Evolutionary conservation across 768 basidiomycete genomes (phyloP).

Genomic region (Tephrocybe sp.): DNA sequence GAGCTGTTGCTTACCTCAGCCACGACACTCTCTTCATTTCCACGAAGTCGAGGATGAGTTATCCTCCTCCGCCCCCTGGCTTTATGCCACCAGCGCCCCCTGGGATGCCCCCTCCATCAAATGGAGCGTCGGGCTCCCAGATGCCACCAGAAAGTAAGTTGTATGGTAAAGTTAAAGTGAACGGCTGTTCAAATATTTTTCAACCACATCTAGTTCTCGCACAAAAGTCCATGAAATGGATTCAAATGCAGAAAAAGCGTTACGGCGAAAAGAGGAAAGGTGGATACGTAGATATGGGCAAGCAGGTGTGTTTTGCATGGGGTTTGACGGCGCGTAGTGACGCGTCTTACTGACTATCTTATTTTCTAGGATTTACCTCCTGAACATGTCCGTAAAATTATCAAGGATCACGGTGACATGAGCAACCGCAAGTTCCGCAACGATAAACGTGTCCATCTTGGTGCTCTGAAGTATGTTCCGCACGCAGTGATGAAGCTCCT

Average conservation of each 20-base stretch:
- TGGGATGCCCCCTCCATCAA: constrained; percentile 43
- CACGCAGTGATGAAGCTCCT: constrained; percentile 99
- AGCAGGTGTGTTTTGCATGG: constrained; percentile 56
- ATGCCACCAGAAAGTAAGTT: constrained; percentile 45
- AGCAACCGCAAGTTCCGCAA: constrained; percentile 98
- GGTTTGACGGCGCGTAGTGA: constrained; percentile 3
- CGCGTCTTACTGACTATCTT: constrained; percentile 16
- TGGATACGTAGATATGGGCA: constrained; percentile 89
- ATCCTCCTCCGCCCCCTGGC: constrained; percentile 55
- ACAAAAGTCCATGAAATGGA: constrained; percentile 95
- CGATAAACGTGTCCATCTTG: constrained; percentile 98
- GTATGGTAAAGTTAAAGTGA: constrained; percentile 13
- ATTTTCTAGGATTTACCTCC: constrained; percentile 80
- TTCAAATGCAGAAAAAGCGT: constrained; percentile 88
- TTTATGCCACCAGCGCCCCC: constrained; percentile 49
- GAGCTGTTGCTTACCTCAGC: constrained; percentile 38
- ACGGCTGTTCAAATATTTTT: constrained; percentile 15
- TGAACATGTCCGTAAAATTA: constrained; percentile 98
- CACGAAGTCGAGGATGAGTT: constrained; percentile 44
- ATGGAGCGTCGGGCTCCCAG: constrained; percentile 38
- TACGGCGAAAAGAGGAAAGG: constrained; percentile 91
- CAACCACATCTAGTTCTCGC: constrained; percentile 52
- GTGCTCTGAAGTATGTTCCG: constrained; percentile 97
- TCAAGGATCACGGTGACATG: constrained; percentile 99
- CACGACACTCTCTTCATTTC: constrained; percentile 33